A percentile compares a stretch with the other conserved stretches of the same genome.
Conservation (phyloP, 352 stramenopile species). For the Globisporangium paddicum region DNA sequence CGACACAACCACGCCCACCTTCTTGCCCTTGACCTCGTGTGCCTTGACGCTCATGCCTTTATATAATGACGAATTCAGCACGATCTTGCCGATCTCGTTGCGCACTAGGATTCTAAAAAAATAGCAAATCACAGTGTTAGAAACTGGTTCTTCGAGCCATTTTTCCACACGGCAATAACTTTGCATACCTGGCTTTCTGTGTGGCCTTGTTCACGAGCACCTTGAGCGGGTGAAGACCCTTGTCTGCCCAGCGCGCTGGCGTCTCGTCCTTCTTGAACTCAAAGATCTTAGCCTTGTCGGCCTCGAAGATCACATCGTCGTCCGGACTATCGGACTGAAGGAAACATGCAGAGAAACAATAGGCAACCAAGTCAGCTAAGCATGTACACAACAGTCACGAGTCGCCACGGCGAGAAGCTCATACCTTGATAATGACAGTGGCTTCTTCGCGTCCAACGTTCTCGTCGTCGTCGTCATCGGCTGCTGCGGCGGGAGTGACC, state of each 20-base stretch:
- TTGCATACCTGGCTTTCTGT: constrained; percentile 49
- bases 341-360: constrained; percentile 2
- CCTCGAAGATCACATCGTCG: constrained; percentile 71
- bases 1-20: constrained; percentile 56
- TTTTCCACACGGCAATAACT: neutral
- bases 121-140: constrained; percentile 5
- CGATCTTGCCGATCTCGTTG: constrained; percentile 86
- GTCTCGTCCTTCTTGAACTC: constrained; percentile 88
- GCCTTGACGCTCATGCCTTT: constrained; percentile 62
- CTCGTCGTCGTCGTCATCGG: constrained; percentile 55
- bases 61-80: constrained; percentile 80
- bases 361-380: neutral
- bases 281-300: constrained; percentile 73
- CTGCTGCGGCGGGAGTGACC: constrained; percentile 11
- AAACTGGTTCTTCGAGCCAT: neutral
- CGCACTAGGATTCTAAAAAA: constrained; percentile 60
- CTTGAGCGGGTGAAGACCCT: constrained; percentile 75
- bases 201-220: constrained; percentile 72
- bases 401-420: neutral
- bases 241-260: constrained; percentile 85
- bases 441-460: constrained; percentile 78
- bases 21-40: constrained; percentile 77
- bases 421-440: constrained; percentile 85
- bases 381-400: neutral
- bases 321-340: constrained; percentile 61